Evolutionary conservation across 768 basidiomycete species (phyloP), one percentile per base, ranked within the genome.

Genomic region (Astraeus odoratus): DNA sequence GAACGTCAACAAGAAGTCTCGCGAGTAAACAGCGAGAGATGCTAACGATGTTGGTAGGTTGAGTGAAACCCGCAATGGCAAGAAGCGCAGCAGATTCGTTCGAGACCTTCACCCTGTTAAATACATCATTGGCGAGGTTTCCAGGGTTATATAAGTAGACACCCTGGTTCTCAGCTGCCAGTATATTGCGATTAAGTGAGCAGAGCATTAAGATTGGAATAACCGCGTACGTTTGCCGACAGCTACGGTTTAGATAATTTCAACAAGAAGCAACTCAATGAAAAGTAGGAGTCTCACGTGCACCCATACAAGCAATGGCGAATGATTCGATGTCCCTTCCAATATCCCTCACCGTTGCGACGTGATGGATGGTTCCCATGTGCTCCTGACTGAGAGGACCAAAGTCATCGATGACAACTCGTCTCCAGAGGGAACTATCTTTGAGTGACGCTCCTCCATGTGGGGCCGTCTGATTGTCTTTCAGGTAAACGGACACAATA

Each of bases 331-430:
- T 39, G 4, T 40, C 53, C 33, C 40, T 41, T 16, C 37, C 43
- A 34, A 51, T 43, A 25, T 51, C 33, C 31, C 42, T 44, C 1
- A 33, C 52, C 30, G 43, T 36, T 5, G 44, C 39, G 26, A 60
- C 55, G 29, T 61, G 51, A 40, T 59, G 58, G 15, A 61, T 47
- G 27, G 51, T 49, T 3, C 57, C 59, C 5, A 57, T 55, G 23
- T 58, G 48, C 26, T 44, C 39, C 10, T 16, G 18, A 44, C 52
- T 51, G 29, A 57, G 44, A 2, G 55, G 41, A 7, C 57, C 58
- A 43, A 53, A 58, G 46, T 55, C 50, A 25, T 57, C 48, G 43
- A 61, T n/a, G 18, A 51, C 51, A 15, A 29, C 16, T 7, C 60
- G 56, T 8, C 39, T 52, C 60, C 60, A 37, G 35, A 8, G n/a